phyloP scores from a whole-genome alignment of 768 basidiomycete genomes.

The Leccinum pellstonianum region DNA sequence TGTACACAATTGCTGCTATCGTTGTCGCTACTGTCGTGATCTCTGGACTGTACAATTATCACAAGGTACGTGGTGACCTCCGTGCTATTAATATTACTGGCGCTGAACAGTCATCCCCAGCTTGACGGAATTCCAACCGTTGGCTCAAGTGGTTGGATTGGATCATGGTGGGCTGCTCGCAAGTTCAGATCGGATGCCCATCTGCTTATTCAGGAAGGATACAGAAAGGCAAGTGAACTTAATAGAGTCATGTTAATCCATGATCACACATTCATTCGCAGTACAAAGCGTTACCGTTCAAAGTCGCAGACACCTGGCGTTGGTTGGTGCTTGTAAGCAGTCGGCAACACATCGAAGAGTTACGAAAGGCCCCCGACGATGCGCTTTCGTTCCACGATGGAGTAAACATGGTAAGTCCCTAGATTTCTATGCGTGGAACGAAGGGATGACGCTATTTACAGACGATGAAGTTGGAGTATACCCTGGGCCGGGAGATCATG shows the following conservation, averaged over 20 bases:
- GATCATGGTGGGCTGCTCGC: slow-evolving; percentile 28
- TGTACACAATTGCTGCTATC: slow-evolving; percentile 6
- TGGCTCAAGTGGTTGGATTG: slow-evolving; percentile 24
- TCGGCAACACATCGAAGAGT: not conserved
- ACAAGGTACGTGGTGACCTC: slow-evolving; percentile 2
- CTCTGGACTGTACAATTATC: slow-evolving; percentile 3
- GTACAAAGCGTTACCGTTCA: not conserved
- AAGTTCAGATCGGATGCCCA: slow-evolving; percentile 19
- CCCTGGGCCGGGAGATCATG: slow-evolving; percentile 34
- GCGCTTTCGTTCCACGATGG: slow-evolving; percentile 36
- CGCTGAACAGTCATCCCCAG: slow-evolving; percentile 7
- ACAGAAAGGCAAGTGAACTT: slow-evolving; percentile 26
- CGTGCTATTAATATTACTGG: not conserved
- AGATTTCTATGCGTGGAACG: not conserved
- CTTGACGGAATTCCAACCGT: slow-evolving; percentile 33
- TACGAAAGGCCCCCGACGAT: slow-evolving; percentile 41
- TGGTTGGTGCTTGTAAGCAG: not conserved
- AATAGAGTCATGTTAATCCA: not conserved
- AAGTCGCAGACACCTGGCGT: not conserved
- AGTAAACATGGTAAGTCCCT: slow-evolving; percentile 27
- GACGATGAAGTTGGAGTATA: slow-evolving; percentile 39
- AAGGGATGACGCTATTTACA: slow-evolving; percentile 10
- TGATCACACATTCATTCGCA: not conserved
- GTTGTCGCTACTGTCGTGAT: slow-evolving; percentile 5
- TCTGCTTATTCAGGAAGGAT: slow-evolving; percentile 33